Evolutionary conservation across 768 basidiomycete genomes (phyloP).

Genomic region (Suillus decipiens): DNA sequence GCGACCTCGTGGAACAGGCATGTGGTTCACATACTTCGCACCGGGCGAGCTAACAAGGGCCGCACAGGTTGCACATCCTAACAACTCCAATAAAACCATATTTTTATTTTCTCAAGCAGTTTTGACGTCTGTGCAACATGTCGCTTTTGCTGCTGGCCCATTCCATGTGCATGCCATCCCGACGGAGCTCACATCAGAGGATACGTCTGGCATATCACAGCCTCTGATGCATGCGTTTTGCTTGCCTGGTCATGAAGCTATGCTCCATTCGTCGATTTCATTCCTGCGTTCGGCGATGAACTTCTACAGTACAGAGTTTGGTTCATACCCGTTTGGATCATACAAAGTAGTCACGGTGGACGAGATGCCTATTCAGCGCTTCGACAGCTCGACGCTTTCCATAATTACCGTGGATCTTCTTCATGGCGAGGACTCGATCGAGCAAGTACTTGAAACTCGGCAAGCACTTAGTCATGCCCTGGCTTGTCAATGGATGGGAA

Average conservation of each 20-base stretch:
- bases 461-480: conserved; percentile 85
- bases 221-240: conserved; percentile 90
- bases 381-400: conserved; percentile 83
- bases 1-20: conserved; percentile 93
- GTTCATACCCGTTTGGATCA: conserved; percentile 94
- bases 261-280: conserved; percentile 67
- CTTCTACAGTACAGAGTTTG: conserved; percentile 89
- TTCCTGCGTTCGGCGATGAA: conserved; percentile 89
- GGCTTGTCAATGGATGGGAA: conserved; percentile 95
- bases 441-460: conserved; percentile 89
- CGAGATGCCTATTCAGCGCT: conserved; percentile 77
- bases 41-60: conserved; percentile 14
- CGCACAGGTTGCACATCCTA: conserved; percentile 84
- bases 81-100: conserved; percentile 91
- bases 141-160: conserved; percentile 94
- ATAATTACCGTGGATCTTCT: conserved; percentile 80
- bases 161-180: conserved; percentile 79
- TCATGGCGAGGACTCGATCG: conserved; percentile 86
- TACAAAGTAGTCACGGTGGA: conserved; percentile 96
- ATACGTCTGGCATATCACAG: conserved; percentile 62
- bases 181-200: conserved; percentile 59
- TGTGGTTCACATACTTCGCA: conserved; percentile 22
- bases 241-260: conserved; percentile 81
- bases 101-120: conserved; percentile 88
- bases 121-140: conserved; percentile 92